A percentile compares a stretch with the other conserved stretches of the same genome.
Conservation (phyloP, 2,329 filamentous ascomycete genomes). For the Xylariaceae sp. region DNA sequence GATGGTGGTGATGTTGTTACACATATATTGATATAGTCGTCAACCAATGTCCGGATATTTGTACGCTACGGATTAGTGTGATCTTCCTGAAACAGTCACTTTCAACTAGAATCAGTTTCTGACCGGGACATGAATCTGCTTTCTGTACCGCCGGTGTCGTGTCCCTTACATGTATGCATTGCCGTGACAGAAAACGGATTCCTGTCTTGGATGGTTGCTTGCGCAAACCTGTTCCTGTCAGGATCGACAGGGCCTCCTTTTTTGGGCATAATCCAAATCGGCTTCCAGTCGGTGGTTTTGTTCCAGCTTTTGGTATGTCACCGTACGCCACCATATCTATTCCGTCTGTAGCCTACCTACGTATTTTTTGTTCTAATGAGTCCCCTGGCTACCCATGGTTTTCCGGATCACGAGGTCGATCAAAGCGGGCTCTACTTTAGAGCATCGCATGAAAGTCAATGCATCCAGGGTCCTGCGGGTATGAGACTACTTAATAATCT, state of each 20-base stretch:
- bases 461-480: no score
- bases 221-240: conserved; percentile 13
- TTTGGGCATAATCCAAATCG: conserved; percentile 10
- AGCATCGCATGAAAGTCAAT: no score
- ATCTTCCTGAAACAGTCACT: conserved; percentile 3
- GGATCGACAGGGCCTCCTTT: conserved; percentile 13
- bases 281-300: background rate
- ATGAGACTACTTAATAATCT: no score
- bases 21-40: conserved; percentile 1
- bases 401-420: no score
- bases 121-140: background rate
- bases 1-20: background rate
- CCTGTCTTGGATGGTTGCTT: no score
- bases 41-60: conserved; percentile 5
- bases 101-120: background rate
- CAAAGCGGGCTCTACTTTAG: no score
- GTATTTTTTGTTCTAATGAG: no score
- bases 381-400: no score
- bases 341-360: no score
- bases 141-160: no score
- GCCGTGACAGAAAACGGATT: no score
- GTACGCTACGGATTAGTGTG: conserved; percentile 1
- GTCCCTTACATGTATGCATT: no score
- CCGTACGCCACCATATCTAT: background rate
- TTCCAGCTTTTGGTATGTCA: conserved; percentile 1